Base-by-base conservation (phyloP, 2,329 filamentous ascomycete species). In the Cordyceps tenuipes region DNA sequence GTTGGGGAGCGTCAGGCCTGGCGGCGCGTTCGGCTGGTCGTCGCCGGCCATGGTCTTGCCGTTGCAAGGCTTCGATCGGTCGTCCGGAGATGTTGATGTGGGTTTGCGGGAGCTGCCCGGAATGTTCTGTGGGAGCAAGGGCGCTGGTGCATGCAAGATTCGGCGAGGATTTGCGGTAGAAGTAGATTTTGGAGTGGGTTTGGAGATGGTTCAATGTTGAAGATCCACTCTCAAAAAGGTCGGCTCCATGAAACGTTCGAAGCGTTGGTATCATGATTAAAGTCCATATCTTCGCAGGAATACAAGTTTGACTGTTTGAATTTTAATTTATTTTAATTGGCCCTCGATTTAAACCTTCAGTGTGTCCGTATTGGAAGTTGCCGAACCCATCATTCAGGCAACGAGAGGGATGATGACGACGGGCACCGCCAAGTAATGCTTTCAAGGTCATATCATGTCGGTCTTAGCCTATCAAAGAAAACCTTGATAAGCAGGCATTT, bases 191-290 rank as follows among this genome's bases (percentile, higher is more conserved):
- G 50, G 54, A 23, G 31, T 54, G 17, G 57, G 19, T 31, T 54
- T 48, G 48, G 29, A 47, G 41, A 23, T n/a, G 34, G 43, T 19
- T 54, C 21, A n/a, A 54, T 12, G 44, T 54, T 43, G 29, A 34
- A 54, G 57, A 48, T 54, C 57, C 57, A 60, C 57, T 60, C 50
- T 43, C 48, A 4, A 17, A 26, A 49, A 49, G 47, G 13, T 49
- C 8, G n/a, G n/a, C 49, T 5, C 21, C 19, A 47, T 6, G 34
- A 36, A 13, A 13, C 3, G 10, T 36, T 36, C 10, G 12, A 36
- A 10, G 34, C 12, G 34, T 36, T 36, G 34, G 12, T 36, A 9
- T 10, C 34, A 36, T 36, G 34, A 12, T 12, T 36, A 9, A 36
- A 36, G 12, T 36, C 12, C 9, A 36, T 13, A 2, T 10, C 12